Percentiles rank a stretch among this genome's conserved stretches.
phyloP scores from a whole-genome alignment of 208 protist genomes.

The Herpetomonas muscarum region DNA sequence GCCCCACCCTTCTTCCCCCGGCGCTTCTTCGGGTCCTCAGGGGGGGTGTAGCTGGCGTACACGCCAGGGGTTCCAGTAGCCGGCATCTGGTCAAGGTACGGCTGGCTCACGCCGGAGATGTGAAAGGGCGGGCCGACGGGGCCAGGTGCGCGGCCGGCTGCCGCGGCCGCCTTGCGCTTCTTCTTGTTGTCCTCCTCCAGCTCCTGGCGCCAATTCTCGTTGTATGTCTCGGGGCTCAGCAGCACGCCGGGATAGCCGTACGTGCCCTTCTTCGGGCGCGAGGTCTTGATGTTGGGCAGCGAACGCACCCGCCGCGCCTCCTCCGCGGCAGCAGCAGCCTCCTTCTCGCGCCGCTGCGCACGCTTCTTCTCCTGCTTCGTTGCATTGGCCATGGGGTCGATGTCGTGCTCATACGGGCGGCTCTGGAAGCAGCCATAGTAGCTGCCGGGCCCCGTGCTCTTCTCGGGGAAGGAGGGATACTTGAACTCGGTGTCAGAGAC shows the following conservation, averaged over 20 bases:
- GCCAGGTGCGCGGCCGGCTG: conserved; percentile 13
- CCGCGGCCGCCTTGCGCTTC: conserved; percentile 7
- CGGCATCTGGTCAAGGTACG: conserved; percentile 73
- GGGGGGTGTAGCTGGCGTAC: conserved; percentile 41
- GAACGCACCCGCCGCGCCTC: conserved; percentile 16
- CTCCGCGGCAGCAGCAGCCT: neutral
- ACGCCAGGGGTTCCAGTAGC: conserved; percentile 68
- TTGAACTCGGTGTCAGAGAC: conserved; percentile 66
- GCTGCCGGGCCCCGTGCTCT: conserved; percentile 78
- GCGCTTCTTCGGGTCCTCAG: conserved; percentile 27
- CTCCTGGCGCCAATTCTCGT: conserved; percentile 57
- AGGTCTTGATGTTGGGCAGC: conserved; percentile 83
- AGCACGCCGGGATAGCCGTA: conserved; percentile 71
- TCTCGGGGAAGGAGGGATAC: conserved; percentile 61
- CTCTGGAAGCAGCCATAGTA: conserved; percentile 84
- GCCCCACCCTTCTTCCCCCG: conserved; percentile 19
- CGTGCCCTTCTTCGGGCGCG: conserved; percentile 74
- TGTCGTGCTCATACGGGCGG: conserved; percentile 70
- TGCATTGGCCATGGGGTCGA: conserved; percentile 48
- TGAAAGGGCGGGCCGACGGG: conserved; percentile 43
- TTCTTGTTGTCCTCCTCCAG: conserved; percentile 6
- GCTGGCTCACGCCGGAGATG: conserved; percentile 39
- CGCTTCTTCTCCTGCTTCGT: conserved; percentile 30
- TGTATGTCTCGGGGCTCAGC: conserved; percentile 55
- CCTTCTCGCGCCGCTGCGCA: conserved; percentile 6